Conservation (phyloP, 495 filamentous ascomycete species). For the Neurospora terricola region DNA sequence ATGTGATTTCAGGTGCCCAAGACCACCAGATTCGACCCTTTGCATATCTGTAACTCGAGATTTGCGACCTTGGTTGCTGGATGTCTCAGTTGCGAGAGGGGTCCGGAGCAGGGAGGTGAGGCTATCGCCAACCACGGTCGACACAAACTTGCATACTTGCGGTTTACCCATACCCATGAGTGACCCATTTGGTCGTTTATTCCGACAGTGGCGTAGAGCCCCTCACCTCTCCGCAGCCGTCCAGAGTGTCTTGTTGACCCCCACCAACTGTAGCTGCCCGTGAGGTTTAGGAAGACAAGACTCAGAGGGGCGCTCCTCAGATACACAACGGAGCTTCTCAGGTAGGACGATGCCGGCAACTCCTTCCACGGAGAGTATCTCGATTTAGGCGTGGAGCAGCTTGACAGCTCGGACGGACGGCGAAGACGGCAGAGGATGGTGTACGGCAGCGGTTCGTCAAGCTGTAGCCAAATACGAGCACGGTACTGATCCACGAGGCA, state of each 20-base stretch:
- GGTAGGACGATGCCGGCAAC: not conserved
- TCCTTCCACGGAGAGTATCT: not conserved
- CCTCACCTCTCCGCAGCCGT: not conserved
- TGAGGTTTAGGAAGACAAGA: not conserved
- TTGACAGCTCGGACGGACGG: not conserved
- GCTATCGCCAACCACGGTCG: not conserved
- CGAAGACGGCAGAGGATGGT: not conserved
- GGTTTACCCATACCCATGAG: not conserved
- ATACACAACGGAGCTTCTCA: not conserved
- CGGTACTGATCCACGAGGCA: not conserved
- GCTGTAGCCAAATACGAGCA: not conserved
- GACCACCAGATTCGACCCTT: not conserved
- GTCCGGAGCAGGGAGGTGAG: not conserved
- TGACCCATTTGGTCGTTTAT: not conserved
- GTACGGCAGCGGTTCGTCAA: not conserved
- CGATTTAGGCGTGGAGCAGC: not conserved
- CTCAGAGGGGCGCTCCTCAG: not conserved
- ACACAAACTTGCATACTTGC: not conserved
- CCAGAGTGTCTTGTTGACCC: not conserved
- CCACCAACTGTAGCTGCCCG: not conserved
- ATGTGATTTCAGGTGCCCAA: not conserved
- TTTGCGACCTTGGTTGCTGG: not conserved
- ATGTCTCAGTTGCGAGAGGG: not conserved
- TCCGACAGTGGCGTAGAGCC: not conserved
- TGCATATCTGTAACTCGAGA: not conserved